A percentile compares a stretch with the other conserved stretches of the same genome.
Conservation (phyloP, 1,284 basidiomycete species). For the Sporisorium graminicola region DNA sequence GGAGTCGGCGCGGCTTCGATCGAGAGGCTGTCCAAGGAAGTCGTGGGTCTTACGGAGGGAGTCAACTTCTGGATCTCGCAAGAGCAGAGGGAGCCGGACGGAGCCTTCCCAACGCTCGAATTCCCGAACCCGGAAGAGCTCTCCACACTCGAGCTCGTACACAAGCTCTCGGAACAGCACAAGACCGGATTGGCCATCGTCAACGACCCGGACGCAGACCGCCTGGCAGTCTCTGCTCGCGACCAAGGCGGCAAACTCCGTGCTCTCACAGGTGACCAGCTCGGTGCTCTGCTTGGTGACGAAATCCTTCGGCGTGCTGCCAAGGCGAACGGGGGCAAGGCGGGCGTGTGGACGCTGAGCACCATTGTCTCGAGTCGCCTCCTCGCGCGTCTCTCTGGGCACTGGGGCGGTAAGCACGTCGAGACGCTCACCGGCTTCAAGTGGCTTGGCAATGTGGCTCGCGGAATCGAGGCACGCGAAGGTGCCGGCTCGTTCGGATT, state of each 20-base stretch:
- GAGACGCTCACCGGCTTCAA: constrained; percentile 66
- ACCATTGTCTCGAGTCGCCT: constrained; percentile 61
- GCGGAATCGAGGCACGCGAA: constrained; percentile 38
- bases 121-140: constrained; percentile 65
- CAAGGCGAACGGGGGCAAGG: constrained; percentile 19
- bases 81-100: constrained; percentile 60
- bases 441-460: constrained; percentile 62
- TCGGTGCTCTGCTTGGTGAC: constrained; percentile 59
- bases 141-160: constrained; percentile 58
- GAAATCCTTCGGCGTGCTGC: constrained; percentile 54
- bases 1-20: constrained; percentile 59
- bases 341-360: constrained; percentile 46
- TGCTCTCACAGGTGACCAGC: constrained; percentile 60
- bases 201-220: constrained; percentile 64
- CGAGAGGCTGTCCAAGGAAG: constrained; percentile 39
- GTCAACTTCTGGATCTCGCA: constrained; percentile 50
- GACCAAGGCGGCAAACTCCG: constrained; percentile 46
- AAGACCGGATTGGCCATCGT: constrained; percentile 57
- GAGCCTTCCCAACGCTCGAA: constrained; percentile 61
- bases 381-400: constrained; percentile 51
- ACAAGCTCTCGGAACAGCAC: constrained; percentile 56
- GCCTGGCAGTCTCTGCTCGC: constrained; percentile 56
- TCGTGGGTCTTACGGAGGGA: constrained; percentile 45
- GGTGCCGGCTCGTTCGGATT: constrained; percentile 55
- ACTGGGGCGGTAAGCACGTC: constrained; percentile 47